Evolutionary conservation across 257 asterid species (phyloP).

Genomic region (Leptodermis oblonga): DNA sequence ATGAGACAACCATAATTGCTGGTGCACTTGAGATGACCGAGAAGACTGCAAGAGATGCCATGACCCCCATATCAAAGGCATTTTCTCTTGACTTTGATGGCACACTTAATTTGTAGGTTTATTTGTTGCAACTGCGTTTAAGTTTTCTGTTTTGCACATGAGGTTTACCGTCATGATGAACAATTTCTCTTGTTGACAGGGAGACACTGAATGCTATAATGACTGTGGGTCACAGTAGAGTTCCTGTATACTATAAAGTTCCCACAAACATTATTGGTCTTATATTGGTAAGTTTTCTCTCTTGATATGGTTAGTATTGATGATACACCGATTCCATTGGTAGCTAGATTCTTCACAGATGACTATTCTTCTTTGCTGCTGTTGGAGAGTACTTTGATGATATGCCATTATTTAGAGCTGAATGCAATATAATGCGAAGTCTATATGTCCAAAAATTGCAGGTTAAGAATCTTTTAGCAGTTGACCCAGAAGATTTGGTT

Average conservation of each 20-base stretch:
- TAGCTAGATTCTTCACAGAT: background rate
- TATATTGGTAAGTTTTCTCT: slow-evolving; percentile 57
- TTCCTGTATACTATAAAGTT: slow-evolving; percentile 70
- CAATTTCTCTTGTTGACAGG: slow-evolving; percentile 37
- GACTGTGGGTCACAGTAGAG: slow-evolving; percentile 96
- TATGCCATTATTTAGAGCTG: background rate
- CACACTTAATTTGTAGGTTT: slow-evolving; percentile 83
- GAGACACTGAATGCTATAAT: slow-evolving; percentile 88
- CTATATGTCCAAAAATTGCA: slow-evolving; percentile 23
- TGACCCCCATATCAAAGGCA: slow-evolving; percentile 95
- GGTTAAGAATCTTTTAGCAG: slow-evolving; percentile 95
- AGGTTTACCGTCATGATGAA: slow-evolving; percentile 3
- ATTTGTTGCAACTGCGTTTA: slow-evolving; percentile 18
- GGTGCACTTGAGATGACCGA: slow-evolving; percentile 92
- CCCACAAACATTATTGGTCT: slow-evolving; percentile 86
- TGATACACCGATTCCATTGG: background rate
- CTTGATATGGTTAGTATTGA: slow-evolving; percentile 1
- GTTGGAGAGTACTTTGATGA: background rate
- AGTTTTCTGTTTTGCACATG: slow-evolving; percentile 6
- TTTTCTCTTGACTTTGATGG: slow-evolving; percentile 91
- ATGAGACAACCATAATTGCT: slow-evolving; percentile 94
- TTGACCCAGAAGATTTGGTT: slow-evolving; percentile 74
- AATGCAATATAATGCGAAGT: slow-evolving; percentile 3
- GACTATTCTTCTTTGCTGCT: slow-evolving; percentile 3
- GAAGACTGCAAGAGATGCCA: slow-evolving; percentile 94